Percentiles rank a stretch among this genome's conserved stretches.
These are phyloP conservation scores for Choanephora cucurbitarum DNA, from an alignment of 371 early-diverging fungal species.

Conservation along the genomic window DNA sequence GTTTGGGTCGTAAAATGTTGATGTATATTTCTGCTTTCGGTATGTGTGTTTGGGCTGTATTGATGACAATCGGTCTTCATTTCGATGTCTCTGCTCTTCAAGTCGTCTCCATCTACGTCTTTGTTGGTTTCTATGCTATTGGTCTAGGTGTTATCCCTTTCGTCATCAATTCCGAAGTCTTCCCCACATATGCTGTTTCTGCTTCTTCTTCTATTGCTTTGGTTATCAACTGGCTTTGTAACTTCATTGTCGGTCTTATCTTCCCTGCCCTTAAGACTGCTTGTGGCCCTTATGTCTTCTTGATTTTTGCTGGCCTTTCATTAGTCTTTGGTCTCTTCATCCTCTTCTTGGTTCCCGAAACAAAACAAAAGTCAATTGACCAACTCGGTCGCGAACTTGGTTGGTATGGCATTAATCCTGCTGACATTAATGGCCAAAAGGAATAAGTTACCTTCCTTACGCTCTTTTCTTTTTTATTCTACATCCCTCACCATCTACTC, in stretches of 20 bases:
- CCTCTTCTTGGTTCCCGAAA: constrained; percentile 78
- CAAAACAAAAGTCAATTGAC: constrained; percentile 72
- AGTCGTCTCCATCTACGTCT: constrained; percentile 71
- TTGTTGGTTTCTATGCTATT: constrained; percentile 78
- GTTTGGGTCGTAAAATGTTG: constrained; percentile 60
- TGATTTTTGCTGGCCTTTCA: constrained; percentile 67
- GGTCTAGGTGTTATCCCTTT: constrained; percentile 88
- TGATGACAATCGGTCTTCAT: constrained; percentile 44
- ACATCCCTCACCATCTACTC: neutral
- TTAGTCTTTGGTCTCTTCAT: constrained; percentile 55
- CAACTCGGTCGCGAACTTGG: constrained; percentile 49
- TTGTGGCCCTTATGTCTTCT: constrained; percentile 67
- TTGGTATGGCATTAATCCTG: constrained; percentile 34
- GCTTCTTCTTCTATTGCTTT: constrained; percentile 62
- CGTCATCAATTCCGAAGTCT: constrained; percentile 65
- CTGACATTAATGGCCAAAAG: constrained; percentile 18
- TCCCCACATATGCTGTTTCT: constrained; percentile 67
- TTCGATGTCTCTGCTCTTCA: constrained; percentile 55
- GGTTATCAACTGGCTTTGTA: constrained; percentile 67
- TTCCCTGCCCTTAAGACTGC: constrained; percentile 62
- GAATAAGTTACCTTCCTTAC: neutral
- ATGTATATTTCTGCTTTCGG: constrained; percentile 53
- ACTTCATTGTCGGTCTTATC: constrained; percentile 64
- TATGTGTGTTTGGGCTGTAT: constrained; percentile 41
- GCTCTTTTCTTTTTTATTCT: neutral